These are phyloP conservation scores for Skeletonema potamos DNA, from an alignment of 108 stramenopile species.

Conservation along the genomic window DNA sequence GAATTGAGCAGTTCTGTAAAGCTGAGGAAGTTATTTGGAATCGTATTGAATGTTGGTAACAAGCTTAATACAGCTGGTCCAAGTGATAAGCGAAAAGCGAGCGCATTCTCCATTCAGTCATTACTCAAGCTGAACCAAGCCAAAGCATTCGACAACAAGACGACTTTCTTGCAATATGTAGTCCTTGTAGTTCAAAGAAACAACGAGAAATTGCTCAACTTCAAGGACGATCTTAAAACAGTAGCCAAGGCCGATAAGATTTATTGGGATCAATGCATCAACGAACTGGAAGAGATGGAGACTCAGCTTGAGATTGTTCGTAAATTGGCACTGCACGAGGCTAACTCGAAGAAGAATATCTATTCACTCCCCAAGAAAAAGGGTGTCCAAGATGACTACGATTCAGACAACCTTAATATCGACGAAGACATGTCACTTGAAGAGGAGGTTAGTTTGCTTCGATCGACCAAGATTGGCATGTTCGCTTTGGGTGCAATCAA, in stretches of 20 bases:
- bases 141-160: conserved; percentile 97
- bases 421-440: conserved; percentile 68
- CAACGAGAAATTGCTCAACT: conserved; percentile 73
- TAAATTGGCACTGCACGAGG: conserved; percentile 68
- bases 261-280: conserved; percentile 82
- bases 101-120: conserved; percentile 92
- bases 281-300: conserved; percentile 81
- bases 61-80: conserved; percentile 86
- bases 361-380: conserved; percentile 43
- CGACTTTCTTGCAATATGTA: conserved; percentile 94
- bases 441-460: conserved; percentile 75
- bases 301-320: conserved; percentile 83
- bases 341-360: conserved; percentile 27
- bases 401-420: conserved; percentile 61
- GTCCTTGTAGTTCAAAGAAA: conserved; percentile 86
- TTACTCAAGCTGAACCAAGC: conserved; percentile 92
- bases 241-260: conserved; percentile 81
- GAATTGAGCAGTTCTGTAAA: conserved; percentile 76
- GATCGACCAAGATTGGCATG: conserved; percentile 71
- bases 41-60: conserved; percentile 91
- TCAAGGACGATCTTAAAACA: conserved; percentile 79
- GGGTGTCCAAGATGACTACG: conserved; percentile 47
- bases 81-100: conserved; percentile 68
- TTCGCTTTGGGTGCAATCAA: conserved; percentile 86
- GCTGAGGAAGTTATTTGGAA: conserved; percentile 85